Evolutionary conservation across 208 protist species (phyloP).

Genomic region (Willaertia magna): DNA sequence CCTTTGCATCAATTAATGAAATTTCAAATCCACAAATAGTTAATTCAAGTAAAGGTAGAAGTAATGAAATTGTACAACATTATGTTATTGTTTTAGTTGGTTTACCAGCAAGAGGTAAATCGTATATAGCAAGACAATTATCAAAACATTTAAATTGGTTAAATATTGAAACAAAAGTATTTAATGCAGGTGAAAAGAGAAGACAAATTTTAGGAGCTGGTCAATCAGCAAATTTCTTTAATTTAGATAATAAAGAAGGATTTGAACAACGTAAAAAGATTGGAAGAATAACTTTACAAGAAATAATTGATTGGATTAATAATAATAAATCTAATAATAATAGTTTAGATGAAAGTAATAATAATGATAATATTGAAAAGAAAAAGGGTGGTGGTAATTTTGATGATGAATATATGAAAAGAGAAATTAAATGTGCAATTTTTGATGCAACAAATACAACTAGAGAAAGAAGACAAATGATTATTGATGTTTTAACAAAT

Average conservation of each 20-base stretch:
- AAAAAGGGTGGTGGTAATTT: not conserved
- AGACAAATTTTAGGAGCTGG: not conserved
- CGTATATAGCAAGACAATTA: not conserved
- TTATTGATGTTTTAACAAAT: conserved; percentile 48
- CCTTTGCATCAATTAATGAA: too few relatives aligned
- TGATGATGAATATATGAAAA: not conserved
- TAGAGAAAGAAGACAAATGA: conserved; percentile 40
- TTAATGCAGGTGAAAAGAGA: conserved; percentile 1
- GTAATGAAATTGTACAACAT: too few relatives aligned
- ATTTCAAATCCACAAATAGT: too few relatives aligned
- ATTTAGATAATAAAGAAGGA: not conserved
- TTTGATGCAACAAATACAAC: conserved; percentile 80
- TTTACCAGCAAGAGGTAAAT: conserved; percentile 9
- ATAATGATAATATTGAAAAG: not conserved
- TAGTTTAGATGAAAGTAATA: not conserved
- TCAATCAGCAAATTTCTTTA: not conserved
- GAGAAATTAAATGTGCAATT: conserved; percentile 21
- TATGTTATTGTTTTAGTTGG: conserved; percentile 6
- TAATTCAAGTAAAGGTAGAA: too few relatives aligned
- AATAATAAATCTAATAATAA: not conserved
- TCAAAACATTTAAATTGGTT: not conserved
- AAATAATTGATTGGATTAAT: not conserved
- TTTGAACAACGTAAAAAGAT: not conserved
- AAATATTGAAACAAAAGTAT: not conserved
- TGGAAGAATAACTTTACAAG: not conserved